Conservation (phyloP, 768 basidiomycete species). For the Suillus subaureus region DNA sequence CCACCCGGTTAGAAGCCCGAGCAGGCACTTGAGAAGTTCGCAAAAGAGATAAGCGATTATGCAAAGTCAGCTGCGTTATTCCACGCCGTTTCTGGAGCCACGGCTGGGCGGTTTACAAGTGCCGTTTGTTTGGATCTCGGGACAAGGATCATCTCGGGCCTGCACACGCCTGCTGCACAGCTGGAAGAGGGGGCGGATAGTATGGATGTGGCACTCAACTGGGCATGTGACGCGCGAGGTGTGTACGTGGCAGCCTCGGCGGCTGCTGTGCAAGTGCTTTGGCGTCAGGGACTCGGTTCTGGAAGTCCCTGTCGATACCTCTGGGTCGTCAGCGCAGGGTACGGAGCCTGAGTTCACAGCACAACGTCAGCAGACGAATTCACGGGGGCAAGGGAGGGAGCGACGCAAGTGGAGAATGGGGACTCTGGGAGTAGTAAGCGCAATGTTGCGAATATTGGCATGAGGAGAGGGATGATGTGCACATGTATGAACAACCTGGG, state of each 20-base stretch:
- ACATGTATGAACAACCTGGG: slow-evolving; percentile 85
- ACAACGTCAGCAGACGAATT: slow-evolving; percentile 7
- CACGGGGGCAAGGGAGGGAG: background rate
- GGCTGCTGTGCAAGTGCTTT: slow-evolving; percentile 90
- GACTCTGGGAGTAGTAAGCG: slow-evolving; percentile 34
- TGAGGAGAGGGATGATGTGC: slow-evolving; percentile 85
- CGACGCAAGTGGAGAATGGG: background rate
- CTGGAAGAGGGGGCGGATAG: slow-evolving; percentile 45
- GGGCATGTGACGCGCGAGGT: slow-evolving; percentile 89
- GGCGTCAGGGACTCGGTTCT: slow-evolving; percentile 87
- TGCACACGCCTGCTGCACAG: slow-evolving; percentile 58
- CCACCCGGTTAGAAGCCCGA: slow-evolving; percentile 54
- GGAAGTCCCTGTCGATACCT: slow-evolving; percentile 41
- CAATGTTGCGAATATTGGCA: slow-evolving; percentile 81
- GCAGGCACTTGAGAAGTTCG: slow-evolving; percentile 69
- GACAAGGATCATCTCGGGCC: slow-evolving; percentile 63
- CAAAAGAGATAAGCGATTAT: slow-evolving; percentile 84
- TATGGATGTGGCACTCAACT: slow-evolving; percentile 51
- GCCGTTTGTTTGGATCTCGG: slow-evolving; percentile 71
- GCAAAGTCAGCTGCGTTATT: slow-evolving; percentile 87
- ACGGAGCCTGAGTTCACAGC: slow-evolving; percentile 12
- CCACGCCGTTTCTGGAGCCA: slow-evolving; percentile 88
- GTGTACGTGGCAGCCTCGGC: slow-evolving; percentile 75
- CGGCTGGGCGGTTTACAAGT: slow-evolving; percentile 91
- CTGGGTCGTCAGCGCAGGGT: slow-evolving; percentile 27